These are phyloP conservation scores for Sporothrix schenckii DNA, from an alignment of 2,329 filamentous ascomycete species.

Conservation along the genomic window DNA sequence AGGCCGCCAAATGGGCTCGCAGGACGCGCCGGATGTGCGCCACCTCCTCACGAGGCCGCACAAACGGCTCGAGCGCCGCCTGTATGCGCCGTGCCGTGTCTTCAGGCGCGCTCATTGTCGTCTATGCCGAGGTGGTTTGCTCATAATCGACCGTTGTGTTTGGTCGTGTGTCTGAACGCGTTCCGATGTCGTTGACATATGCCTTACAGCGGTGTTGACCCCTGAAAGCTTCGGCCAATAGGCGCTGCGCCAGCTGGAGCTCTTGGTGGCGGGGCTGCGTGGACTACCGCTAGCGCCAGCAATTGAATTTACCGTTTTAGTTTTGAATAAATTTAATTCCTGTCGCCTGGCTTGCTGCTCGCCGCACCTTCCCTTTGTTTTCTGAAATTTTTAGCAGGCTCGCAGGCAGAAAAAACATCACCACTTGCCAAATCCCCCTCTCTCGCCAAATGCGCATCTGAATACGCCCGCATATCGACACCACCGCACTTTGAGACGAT, in stretches of 20 bases:
- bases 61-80: conserved; percentile 52
- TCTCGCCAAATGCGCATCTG: conserved; percentile 16
- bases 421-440: conserved; percentile 13
- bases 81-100: conserved; percentile 33
- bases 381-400: conserved; percentile 31
- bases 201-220: conserved; percentile 24
- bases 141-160: neutral
- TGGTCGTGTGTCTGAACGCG: neutral
- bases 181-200: neutral
- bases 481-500: neutral
- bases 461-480: conserved; percentile 10
- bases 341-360: neutral
- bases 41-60: conserved; percentile 61
- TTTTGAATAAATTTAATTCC: conserved; percentile 28
- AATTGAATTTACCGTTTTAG: conserved; percentile 27
- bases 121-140: neutral
- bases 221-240: conserved; percentile 28
- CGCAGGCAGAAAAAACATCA: conserved; percentile 27
- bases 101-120: conserved; percentile 29
- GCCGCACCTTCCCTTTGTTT: conserved; percentile 27
- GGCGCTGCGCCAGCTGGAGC: conserved; percentile 21
- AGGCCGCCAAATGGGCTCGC: conserved; percentile 56
- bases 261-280: conserved; percentile 25
- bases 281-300: conserved; percentile 31
- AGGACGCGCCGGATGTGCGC: conserved; percentile 59